Conservation (phyloP, 2,329 filamentous ascomycete species). For the Tricladium varicosporioides region DNA sequence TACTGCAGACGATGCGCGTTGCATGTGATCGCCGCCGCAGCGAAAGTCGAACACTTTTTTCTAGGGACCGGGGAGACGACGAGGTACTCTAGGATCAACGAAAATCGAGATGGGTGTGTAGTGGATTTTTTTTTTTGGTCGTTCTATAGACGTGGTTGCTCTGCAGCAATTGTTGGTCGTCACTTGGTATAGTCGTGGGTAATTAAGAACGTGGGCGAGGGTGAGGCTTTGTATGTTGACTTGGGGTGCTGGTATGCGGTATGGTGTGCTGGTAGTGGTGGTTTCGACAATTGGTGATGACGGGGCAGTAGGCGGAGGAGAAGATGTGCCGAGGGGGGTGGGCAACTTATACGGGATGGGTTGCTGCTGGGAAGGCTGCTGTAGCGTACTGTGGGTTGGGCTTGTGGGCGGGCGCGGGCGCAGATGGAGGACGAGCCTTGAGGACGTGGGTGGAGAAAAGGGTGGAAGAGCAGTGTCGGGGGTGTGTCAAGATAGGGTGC, state of each 20-base stretch:
- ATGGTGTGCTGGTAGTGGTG: conserved; percentile 21
- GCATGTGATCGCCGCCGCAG: conserved; percentile 62
- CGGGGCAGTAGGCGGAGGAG: conserved; percentile 22
- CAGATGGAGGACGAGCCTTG: neutral
- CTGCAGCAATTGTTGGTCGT: too few species aligned
- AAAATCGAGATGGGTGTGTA: neutral
- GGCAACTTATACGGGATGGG: conserved; percentile 21
- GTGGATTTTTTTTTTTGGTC: neutral
- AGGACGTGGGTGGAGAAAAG: conserved; percentile 4
- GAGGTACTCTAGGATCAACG: neutral
- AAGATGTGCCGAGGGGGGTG: conserved; percentile 25
- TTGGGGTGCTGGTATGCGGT: conserved; percentile 20
- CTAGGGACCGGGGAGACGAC: neutral
- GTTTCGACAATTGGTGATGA: conserved; percentile 15
- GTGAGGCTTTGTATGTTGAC: neutral
- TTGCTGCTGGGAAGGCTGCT: neutral
- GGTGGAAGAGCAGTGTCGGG: neutral
- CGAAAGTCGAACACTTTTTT: conserved; percentile 31
- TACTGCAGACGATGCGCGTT: conserved; percentile 69
- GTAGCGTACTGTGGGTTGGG: neutral
- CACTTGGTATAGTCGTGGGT: neutral
- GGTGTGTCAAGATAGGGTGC: conserved; percentile 8
- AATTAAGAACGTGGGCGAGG: neutral
- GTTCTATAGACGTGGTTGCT: too few species aligned
- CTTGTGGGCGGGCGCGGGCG: conserved; percentile 4